phyloP scores from a whole-genome alignment of 2,329 filamentous ascomycete species.

The Colletotrichum endophyticum region DNA sequence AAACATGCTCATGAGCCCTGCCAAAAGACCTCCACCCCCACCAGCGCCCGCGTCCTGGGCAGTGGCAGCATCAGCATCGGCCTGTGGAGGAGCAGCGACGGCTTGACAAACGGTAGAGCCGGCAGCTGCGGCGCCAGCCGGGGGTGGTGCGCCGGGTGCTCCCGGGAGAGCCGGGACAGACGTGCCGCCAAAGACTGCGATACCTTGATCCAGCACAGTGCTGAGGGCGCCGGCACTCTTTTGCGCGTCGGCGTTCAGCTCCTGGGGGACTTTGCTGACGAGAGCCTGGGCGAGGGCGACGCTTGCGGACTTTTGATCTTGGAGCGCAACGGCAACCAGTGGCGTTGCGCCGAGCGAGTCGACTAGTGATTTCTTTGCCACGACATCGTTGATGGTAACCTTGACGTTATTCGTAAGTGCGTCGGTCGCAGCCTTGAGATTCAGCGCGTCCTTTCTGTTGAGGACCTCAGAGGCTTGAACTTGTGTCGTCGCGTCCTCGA shows the following conservation, averaged over 20 bases:
- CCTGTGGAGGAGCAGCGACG: not conserved
- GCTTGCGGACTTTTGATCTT: conserved; percentile 11
- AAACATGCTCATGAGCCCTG: not conserved
- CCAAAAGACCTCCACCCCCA: not conserved
- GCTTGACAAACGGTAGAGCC: not conserved
- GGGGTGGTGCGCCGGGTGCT: not conserved
- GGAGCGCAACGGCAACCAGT: conserved; percentile 14
- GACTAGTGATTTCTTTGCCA: conserved; percentile 8
- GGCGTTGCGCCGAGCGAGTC: conserved; percentile 11
- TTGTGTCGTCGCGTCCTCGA: conserved; percentile 8
- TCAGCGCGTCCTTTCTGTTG: not conserved
- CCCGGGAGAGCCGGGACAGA: not conserved
- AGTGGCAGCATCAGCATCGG: not conserved
- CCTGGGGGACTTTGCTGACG: conserved; percentile 5
- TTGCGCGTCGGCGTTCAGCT: conserved; percentile 5
- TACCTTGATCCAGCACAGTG: conserved; percentile 2
- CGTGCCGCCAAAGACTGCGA: not conserved
- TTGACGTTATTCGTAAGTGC: conserved; percentile 18
- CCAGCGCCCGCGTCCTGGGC: not conserved
- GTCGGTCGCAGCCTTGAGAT: conserved; percentile 12
- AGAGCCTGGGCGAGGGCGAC: conserved; percentile 8
- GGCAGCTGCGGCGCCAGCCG: not conserved
- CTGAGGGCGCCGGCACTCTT: conserved; percentile 6
- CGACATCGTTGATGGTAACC: conserved; percentile 14
- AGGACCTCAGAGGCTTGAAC: not conserved